phyloP scores from a whole-genome alignment of 2,329 filamentous ascomycete genomes.

The Paraconiothyrium sp. region DNA sequence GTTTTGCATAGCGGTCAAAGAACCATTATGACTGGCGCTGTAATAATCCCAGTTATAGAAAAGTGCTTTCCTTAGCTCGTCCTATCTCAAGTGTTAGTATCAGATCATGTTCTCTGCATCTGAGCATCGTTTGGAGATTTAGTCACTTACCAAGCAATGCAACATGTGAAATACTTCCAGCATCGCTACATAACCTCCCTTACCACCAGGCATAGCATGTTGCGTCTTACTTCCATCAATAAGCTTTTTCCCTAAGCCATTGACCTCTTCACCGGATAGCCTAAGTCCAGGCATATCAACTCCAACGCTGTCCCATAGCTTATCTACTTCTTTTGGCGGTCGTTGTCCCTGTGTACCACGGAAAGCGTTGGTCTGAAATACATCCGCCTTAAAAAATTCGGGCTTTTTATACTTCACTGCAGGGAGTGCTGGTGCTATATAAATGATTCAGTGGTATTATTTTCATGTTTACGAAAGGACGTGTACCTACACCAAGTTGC shows the following conservation, averaged over 20 bases:
- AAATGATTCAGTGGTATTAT: neutral
- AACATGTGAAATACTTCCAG: constrained; percentile 1
- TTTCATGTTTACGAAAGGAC: no score
- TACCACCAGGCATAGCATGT: neutral
- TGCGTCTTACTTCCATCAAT: neutral
- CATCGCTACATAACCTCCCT: constrained; percentile 2
- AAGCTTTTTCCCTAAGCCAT: neutral
- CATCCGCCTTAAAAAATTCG: neutral
- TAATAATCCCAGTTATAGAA: constrained; percentile 2
- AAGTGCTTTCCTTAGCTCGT: neutral
- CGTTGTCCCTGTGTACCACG: neutral
- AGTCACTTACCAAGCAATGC: neutral
- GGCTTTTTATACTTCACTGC: neutral
- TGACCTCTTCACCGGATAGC: neutral
- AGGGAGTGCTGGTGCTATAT: neutral
- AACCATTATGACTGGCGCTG: neutral
- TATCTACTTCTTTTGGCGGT: neutral
- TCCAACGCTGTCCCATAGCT: neutral
- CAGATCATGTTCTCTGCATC: neutral
- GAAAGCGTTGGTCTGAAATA: constrained; percentile 1
- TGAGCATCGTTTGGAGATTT: neutral
- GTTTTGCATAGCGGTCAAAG: neutral
- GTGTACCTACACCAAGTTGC: neutral
- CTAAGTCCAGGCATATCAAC: neutral
- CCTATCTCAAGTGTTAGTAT: neutral